Base-by-base conservation (phyloP, 768 basidiomycete genomes). In the Naganishia vaughanmartiniae region DNA sequence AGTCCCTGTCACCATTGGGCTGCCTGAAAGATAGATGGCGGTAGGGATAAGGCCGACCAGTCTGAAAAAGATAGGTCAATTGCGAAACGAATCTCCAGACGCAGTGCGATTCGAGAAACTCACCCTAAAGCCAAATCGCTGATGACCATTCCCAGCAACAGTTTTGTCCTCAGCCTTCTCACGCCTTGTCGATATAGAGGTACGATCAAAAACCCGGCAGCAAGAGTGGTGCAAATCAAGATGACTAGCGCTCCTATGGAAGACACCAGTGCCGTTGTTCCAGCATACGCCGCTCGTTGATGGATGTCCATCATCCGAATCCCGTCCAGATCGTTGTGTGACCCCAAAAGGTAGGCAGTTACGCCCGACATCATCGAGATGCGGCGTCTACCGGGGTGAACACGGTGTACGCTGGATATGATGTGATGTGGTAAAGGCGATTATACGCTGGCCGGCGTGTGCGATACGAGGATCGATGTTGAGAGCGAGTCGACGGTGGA, bases 121-220 rank as follows among this genome's bases (percentile, higher is more conserved):
- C 65, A 81, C 80, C 78, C 80, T 5, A 81, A 54, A 4, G 69
- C 21, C 17, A 79, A 45, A 74, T 81, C 80, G 54, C 77, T 76
- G 21, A 76, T 51, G n/a, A 81, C 77, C 78, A 81, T 77, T 0
- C 80, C 80, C 12, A 77, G 10, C 55, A 81, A 66, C 54, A 79
- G 63, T 54, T 76, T 70, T 3, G 79, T 77, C 42, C 80, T 71
- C 28, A 81, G 67, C 54, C 78, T 81, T 3, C 75, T 73, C 31
- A 69, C 66, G 21, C 77, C 77, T 71, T 79, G 78, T 48, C 57
- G 67, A 1, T 48, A 17, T 19, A 81, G 42, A 7, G 72, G 67
- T 0, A 53, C 6, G 30, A 79, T 33, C 17, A 81, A 72, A 51
- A 76, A 79, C 21, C 45, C 14, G 4, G 78, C 73, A 5, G 73